Evolutionary conservation across 1,284 basidiomycete genomes (phyloP).

Genomic region (Tilletia caries): DNA sequence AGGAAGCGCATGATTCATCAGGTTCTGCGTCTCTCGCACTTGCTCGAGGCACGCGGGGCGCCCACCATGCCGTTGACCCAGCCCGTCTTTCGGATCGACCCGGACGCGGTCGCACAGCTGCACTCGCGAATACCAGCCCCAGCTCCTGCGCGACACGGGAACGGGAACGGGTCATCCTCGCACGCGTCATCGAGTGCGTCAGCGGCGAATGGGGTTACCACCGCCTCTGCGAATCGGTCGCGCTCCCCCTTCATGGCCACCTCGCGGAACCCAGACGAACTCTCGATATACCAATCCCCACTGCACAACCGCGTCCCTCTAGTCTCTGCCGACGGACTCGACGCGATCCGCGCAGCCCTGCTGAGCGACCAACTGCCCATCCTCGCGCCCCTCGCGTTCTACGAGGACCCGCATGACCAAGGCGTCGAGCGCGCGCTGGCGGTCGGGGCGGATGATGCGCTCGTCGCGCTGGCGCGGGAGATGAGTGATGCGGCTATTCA

Average conservation of each 20-base stretch:
- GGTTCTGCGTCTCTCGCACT: constrained; percentile 64
- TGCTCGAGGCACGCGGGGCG: constrained; percentile 78
- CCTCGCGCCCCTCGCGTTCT: constrained; percentile 86
- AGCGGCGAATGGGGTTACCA: neutral
- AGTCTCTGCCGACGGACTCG: constrained; percentile 71
- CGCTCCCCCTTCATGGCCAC: neutral
- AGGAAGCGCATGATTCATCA: constrained; percentile 73
- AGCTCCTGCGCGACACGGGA: neutral
- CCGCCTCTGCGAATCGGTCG: neutral
- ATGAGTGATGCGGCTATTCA: constrained; percentile 60
- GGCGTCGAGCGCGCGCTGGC: constrained; percentile 68
- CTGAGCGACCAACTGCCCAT: constrained; percentile 92
- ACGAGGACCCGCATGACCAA: constrained; percentile 65
- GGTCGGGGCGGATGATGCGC: constrained; percentile 82
- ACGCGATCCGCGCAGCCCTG: constrained; percentile 79
- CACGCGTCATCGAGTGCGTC: constrained; percentile 7
- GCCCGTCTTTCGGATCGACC: constrained; percentile 39
- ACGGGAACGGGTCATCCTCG: neutral
- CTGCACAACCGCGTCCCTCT: constrained; percentile 31
- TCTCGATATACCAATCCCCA: constrained; percentile 6
- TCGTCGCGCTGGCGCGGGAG: constrained; percentile 80
- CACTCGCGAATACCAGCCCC: neutral
- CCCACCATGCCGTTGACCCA: constrained; percentile 72
- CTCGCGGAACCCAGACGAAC: neutral
- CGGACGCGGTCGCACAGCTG: constrained; percentile 14